Base-by-base conservation (phyloP, 495 filamentous ascomycete genomes). In the Penicillium egyptiacum region DNA sequence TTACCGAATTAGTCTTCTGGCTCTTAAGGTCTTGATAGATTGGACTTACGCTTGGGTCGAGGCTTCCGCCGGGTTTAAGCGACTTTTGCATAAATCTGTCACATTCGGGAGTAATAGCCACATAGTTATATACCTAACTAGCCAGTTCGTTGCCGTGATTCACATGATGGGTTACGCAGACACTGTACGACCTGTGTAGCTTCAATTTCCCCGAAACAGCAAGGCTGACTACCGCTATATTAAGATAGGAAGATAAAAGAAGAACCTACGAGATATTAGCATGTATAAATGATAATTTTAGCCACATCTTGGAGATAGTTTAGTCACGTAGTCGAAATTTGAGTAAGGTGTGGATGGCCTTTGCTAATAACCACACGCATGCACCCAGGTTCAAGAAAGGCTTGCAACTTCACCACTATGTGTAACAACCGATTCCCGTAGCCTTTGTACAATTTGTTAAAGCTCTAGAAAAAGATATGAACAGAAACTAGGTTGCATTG, bases 381-480 rank as follows among this genome's bases (percentile, higher is more conserved):
- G 33, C 14, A 11, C 2, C 19, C 12, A 26, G 16, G 44, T 19
- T 7, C 6, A 47, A 17, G 8, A 28, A 30, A 17, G 1, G 16
- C 28, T 50, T 64, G 56, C 26, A 54, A 59, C 56, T 11, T 26
- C 53, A 28, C 44, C 43, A 33, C 43, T 61, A 60, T 59, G 47
- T 43, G 62, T 65, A 33, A 48, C 45, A n/a, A 4, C 28, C n/a
- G 46, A 48, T 25, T 11, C 20, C 26, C 16, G 17, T 19, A 17
- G 16, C 8, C 4, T 17, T 47, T 47, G 23, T 11, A 30, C 14
- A 5, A 19, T 30, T 3, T 2, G 4, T 5, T 14, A 35, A 33
- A 33, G 31, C 31, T 35, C 35, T 8, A 9, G 6, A 39, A 8
- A 39, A 3, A 7, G 8, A 39, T 39, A 8, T 9, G 7, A 39